Percentiles rank a stretch among this genome's conserved stretches.
phyloP scores from a whole-genome alignment of 495 filamentous ascomycete species.

The Xylaria acuta region DNA sequence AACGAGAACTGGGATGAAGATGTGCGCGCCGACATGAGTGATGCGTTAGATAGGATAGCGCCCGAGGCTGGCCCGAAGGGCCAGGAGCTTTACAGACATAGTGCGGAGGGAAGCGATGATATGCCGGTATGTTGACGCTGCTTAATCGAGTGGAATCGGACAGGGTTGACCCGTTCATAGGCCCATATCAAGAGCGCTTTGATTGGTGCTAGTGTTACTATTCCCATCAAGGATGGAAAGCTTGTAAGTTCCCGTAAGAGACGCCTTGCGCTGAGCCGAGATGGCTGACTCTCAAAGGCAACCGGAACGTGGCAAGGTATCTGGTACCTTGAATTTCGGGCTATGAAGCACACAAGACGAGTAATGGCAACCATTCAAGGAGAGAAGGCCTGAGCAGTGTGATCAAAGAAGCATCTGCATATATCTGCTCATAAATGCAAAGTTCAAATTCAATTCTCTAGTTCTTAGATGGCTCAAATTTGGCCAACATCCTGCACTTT shows the following conservation, averaged over 20 bases:
- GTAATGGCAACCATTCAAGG: constrained; percentile 96
- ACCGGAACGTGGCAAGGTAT: constrained; percentile 79
- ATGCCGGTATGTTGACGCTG: constrained; percentile 68
- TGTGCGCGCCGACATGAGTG: constrained; percentile 82
- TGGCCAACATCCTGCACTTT: constrained; percentile 11
- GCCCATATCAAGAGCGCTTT: constrained; percentile 93
- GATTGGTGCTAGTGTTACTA: constrained; percentile 84
- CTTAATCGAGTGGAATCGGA: background rate
- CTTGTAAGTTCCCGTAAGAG: constrained; percentile 58
- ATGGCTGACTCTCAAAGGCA: constrained; percentile 35
- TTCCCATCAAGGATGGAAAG: constrained; percentile 87
- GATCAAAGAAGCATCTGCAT: background rate
- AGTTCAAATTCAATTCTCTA: background rate
- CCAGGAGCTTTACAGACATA: constrained; percentile 84
- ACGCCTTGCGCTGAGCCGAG: background rate
- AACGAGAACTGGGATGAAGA: constrained; percentile 86
- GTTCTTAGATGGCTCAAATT: background rate
- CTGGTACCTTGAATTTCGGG: constrained; percentile 93
- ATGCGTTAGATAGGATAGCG: constrained; percentile 88
- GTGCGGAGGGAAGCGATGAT: constrained; percentile 87
- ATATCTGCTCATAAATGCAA: background rate
- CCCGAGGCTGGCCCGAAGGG: constrained; percentile 68
- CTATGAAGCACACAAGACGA: constrained; percentile 72
- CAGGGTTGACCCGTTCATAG: constrained; percentile 25
- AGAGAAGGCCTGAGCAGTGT: constrained; percentile 66